These are phyloP conservation scores for Candida labiduridarum DNA, from an alignment of 1,139 yeast species.

Conservation along the genomic window DNA sequence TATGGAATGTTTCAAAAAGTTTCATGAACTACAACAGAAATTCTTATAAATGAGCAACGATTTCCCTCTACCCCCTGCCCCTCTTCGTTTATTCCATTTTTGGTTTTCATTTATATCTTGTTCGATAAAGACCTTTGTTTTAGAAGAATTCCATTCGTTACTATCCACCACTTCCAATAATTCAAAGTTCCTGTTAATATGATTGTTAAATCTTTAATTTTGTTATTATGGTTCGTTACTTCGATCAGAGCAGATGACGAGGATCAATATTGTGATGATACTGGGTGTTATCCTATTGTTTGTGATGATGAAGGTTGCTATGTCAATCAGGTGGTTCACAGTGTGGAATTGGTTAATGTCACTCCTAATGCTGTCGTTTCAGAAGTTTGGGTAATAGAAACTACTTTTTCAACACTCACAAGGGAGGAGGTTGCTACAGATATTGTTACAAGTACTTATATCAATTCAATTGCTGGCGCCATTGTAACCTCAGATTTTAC, in stretches of 20 bases:
- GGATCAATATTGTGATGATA: conserved; percentile 5
- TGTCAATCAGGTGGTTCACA: not conserved
- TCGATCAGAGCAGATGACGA: not conserved
- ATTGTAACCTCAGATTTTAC: not conserved
- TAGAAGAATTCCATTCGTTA: not conserved
- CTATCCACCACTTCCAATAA: not conserved
- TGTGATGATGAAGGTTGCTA: conserved; percentile 7
- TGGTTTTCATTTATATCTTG: not conserved
- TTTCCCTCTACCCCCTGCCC: not conserved
- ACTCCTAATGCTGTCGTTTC: not conserved
- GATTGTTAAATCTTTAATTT: conserved; percentile 3
- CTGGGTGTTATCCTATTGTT: conserved; percentile 3
- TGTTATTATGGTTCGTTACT: not conserved
- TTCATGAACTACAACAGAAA: too few relatives aligned
- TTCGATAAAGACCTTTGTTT: not conserved
- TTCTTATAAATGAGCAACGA: not conserved
- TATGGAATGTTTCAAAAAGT: too few relatives aligned
- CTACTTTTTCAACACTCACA: not conserved
- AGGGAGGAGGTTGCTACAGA: not conserved
- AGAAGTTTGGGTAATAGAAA: not conserved
- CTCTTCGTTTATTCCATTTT: not conserved
- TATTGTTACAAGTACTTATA: not conserved
- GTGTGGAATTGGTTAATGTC: not conserved
- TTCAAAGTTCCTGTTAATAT: not conserved
- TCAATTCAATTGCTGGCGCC: not conserved